Evolutionary conservation across 2,329 filamentous ascomycete species (phyloP).

Genomic region (Aspergillus versicolor): DNA sequence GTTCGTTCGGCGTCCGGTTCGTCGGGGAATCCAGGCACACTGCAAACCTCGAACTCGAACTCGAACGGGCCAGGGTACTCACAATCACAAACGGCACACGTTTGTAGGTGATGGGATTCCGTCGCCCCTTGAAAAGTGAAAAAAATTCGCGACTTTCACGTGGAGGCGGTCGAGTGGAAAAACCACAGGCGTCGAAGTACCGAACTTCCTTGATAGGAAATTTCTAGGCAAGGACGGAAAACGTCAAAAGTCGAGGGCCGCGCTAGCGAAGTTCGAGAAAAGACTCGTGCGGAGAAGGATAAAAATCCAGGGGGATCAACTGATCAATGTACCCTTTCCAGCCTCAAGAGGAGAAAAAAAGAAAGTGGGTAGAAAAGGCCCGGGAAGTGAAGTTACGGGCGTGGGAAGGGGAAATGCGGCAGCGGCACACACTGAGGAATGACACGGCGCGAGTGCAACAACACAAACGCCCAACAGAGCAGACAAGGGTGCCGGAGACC

Average conservation of each 20-base stretch:
- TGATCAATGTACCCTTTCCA: constrained; percentile 22
- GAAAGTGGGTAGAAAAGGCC: constrained; percentile 18
- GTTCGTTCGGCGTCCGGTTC: constrained; percentile 16
- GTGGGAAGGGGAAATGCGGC: constrained; percentile 21
- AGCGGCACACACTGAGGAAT: constrained; percentile 22
- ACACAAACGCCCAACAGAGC: constrained; percentile 21
- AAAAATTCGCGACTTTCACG: constrained; percentile 29
- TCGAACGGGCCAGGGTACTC: constrained; percentile 11
- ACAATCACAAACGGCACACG: constrained; percentile 11
- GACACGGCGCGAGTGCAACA: constrained; percentile 23
- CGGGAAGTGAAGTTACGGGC: constrained; percentile 18
- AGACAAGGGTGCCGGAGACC: constrained; percentile 11
- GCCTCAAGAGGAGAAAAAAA: constrained; percentile 10
- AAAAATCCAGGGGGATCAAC: constrained; percentile 17
- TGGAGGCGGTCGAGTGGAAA: constrained; percentile 16
- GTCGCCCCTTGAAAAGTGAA: constrained; percentile 23
- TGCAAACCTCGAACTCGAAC: constrained; percentile 6
- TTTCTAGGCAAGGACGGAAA: constrained; percentile 13
- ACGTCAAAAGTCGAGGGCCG: constrained; percentile 10
- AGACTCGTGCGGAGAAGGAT: constrained; percentile 21
- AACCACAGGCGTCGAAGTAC: constrained; percentile 2
- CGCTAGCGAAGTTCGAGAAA: constrained; percentile 20
- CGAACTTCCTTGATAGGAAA: constrained; percentile 12
- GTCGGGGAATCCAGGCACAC: constrained; percentile 13
- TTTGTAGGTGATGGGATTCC: constrained; percentile 6